These are phyloP conservation scores for Juglanconis sp. DNA, from an alignment of 2,329 filamentous ascomycete genomes.

Conservation along the genomic window DNA sequence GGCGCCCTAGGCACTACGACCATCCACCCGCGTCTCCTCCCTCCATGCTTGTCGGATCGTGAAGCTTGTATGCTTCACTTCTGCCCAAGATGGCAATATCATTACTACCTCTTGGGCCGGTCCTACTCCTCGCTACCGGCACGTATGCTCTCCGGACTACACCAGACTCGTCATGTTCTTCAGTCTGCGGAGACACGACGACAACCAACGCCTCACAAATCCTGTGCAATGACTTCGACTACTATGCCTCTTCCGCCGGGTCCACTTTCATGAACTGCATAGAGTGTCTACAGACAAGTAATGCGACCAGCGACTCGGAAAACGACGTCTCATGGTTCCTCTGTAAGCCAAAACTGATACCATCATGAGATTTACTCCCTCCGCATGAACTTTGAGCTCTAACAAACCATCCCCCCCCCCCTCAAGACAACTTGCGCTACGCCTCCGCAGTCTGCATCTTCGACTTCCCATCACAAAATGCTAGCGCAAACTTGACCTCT, in stretches of 20 bases:
- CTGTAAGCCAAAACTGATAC: conserved; percentile 35
- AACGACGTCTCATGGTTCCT: conserved; percentile 44
- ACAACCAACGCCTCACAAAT: conserved; percentile 46
- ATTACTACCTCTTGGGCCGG: not conserved
- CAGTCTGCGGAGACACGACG: conserved; percentile 43
- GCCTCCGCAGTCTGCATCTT: conserved; percentile 46
- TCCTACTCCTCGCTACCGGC: conserved; percentile 20
- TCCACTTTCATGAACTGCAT: conserved; percentile 47
- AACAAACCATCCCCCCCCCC: conserved; percentile 14
- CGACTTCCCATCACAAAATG: conserved; percentile 28
- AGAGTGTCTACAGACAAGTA: conserved; percentile 45
- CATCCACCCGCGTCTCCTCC: not conserved
- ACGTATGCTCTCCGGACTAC: conserved; percentile 41
- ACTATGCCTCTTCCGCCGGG: conserved; percentile 33
- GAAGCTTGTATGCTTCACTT: conserved; percentile 4
- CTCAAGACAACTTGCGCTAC: conserved; percentile 48
- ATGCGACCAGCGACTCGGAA: conserved; percentile 35
- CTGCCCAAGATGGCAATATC: conserved; percentile 8
- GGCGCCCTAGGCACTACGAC: not conserved
- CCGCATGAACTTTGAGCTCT: conserved; percentile 3
- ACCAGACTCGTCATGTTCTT: conserved; percentile 48
- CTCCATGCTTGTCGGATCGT: conserved; percentile 10
- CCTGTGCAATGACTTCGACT: conserved; percentile 41
- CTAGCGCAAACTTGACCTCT: conserved; percentile 30
- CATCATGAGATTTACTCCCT: not conserved